These are phyloP conservation scores for Penicillium arizonense DNA, from an alignment of 495 filamentous ascomycete genomes.

Conservation along the genomic window DNA sequence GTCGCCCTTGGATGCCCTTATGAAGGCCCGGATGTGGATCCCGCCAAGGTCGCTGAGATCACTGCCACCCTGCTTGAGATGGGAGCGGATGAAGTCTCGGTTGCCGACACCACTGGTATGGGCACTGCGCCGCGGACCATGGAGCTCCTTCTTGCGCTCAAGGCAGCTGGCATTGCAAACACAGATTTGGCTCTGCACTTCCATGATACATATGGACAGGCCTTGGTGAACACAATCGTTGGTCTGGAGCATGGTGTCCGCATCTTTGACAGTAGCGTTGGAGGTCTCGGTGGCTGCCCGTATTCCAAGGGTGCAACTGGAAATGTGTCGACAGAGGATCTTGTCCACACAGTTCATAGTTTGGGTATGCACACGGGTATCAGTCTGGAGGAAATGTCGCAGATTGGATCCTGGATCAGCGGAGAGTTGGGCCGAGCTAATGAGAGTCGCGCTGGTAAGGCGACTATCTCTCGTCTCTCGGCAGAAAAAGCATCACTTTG, in stretches of 20 bases:
- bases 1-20: conserved; percentile 95
- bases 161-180: conserved; percentile 70
- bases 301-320: conserved; percentile 93
- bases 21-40: conserved; percentile 79
- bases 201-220: conserved; percentile 96
- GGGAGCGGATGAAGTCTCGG: conserved; percentile 91
- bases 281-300: conserved; percentile 90
- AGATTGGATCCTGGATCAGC: conserved; percentile 89
- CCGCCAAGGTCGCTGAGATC: conserved; percentile 77
- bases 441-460: conserved; percentile 76
- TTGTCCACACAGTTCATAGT: conserved; percentile 85
- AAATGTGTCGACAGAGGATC: conserved; percentile 91
- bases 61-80: conserved; percentile 83
- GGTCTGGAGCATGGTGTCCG: conserved; percentile 85
- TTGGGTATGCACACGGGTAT: conserved; percentile 86
- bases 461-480: conserved; percentile 54
- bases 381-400: conserved; percentile 75
- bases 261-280: conserved; percentile 87
- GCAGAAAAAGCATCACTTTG: conserved; percentile 26
- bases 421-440: conserved; percentile 72
- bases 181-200: conserved; percentile 91
- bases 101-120: conserved; percentile 97
- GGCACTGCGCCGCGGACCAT: conserved; percentile 81
- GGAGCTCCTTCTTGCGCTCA: conserved; percentile 67
- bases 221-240: conserved; percentile 84